Evolutionary conservation across 2,329 filamentous ascomycete species (phyloP).

Genomic region (Hyphodiscus sp.): DNA sequence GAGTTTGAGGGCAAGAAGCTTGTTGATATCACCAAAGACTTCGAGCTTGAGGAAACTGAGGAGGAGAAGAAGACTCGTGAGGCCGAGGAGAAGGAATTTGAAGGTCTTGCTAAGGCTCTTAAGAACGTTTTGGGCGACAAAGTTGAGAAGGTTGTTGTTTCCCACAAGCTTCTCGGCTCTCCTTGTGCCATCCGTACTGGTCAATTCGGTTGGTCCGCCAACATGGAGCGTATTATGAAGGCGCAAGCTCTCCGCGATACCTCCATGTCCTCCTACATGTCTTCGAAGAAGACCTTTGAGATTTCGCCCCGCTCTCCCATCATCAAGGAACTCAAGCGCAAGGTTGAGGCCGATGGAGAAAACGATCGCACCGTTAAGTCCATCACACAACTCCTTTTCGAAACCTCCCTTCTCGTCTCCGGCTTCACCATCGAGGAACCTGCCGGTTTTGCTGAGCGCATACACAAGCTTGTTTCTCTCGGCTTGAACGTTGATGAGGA

Average conservation of each 20-base stretch:
- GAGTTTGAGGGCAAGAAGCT: constrained; percentile 99
- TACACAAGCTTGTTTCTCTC: constrained; percentile 98
- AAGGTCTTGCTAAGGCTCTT: constrained; percentile 87
- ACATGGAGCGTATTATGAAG: constrained; percentile 99
- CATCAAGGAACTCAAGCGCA: constrained; percentile 98
- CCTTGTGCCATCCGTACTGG: constrained; percentile 99
- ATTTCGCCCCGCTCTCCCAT: constrained; percentile 98
- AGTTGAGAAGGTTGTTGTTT: constrained; percentile 99
- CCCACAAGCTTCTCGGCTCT: constrained; percentile 89
- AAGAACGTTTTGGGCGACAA: constrained; percentile 99
- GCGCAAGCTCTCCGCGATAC: constrained; percentile 99
- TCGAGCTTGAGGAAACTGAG: constrained; percentile 99
- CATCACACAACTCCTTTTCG: constrained; percentile 95
- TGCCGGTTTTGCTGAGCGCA: constrained; percentile 94
- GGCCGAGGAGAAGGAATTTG: constrained; percentile 96
- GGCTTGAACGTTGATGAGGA: constrained; percentile 97
- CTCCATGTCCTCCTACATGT: constrained; percentile 99
- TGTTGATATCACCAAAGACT: constrained; percentile 99
- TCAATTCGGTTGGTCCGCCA: constrained; percentile 99
- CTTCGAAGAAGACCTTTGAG: constrained; percentile 99
- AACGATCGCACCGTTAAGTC: constrained; percentile 99
- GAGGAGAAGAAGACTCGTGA: constrained; percentile 98
- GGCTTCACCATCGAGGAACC: constrained; percentile 99
- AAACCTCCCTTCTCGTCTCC: constrained; percentile 96
- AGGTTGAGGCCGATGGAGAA: constrained; percentile 96